Evolutionary conservation across 2,329 filamentous ascomycete genomes (phyloP), one percentile per base, ranked within the genome.

Genomic region (Arachnomyces sp.): DNA sequence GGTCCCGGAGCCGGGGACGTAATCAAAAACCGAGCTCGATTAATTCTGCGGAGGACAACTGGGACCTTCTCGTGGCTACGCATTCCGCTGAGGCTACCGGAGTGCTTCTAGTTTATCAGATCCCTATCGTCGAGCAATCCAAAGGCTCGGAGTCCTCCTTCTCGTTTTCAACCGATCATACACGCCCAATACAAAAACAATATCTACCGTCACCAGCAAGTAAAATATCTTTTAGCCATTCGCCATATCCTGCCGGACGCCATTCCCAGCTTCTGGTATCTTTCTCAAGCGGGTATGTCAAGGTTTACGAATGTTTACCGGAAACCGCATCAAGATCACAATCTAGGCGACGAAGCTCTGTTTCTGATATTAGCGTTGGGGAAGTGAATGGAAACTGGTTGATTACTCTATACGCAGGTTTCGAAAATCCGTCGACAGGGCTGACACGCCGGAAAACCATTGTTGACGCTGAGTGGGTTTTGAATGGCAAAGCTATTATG

Each of bases 281-380:
- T 2, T 75, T 79, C 41, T 55, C 66, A 2, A 66, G 63, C n/a
- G 76, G 77, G 4, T 67, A 64, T 31, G 72, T 77, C 18, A 75
- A 77, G 39, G 63, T 81, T 11, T 78, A 76, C 50, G 73, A 78
- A 39, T 72, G 71, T 17, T 68, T 77, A 25, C 62, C 69, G 12
- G 53, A 47, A 15, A 60, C 54, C 31, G 41, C 46, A 12, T 48
- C 48, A 5, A 60, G 50, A 34, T 34, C 52, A 12, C 43, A 46
- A 5, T 52, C 58, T 4, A 55, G 59, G 14, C 50, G 54, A 3
- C 57, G 58, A 9, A 49, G 47, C 3, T 49, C 59, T 11, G 54
- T 54, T 18, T 56, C 50, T 21, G 60, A 62, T 9, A 49, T 51
- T 14, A 62, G 62, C 7, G 52, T 45, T 9, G 47, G 51, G 5